Conservation (phyloP, 177 flowering plant species). For the Vitis hybrid region DNA sequence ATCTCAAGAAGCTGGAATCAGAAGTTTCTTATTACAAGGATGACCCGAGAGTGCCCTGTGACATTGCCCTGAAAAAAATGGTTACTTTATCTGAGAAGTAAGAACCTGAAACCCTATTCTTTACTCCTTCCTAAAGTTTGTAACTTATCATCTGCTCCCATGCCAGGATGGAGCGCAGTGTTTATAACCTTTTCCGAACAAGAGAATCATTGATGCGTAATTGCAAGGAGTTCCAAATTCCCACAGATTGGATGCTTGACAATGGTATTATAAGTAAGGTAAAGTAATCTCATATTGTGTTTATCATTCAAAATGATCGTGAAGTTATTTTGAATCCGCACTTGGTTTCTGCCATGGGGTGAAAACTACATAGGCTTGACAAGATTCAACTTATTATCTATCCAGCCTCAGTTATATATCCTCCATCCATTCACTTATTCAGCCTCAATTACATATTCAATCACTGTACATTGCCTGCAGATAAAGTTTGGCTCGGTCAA, state of each 20-base stretch:
- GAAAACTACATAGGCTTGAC: too few relatives aligned
- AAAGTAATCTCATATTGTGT: background rate
- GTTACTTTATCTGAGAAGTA: slow-evolving; percentile 84
- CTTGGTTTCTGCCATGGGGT: background rate
- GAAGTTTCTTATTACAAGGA: slow-evolving; percentile 67
- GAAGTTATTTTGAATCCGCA: background rate
- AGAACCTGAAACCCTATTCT: slow-evolving; percentile 8
- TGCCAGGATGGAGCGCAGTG: slow-evolving; percentile 75
- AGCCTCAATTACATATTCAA: too few relatives aligned
- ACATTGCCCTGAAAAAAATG: slow-evolving; percentile 79
- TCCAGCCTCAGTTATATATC: background rate
- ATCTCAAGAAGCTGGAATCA: slow-evolving; percentile 77
- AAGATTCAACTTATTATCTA: background rate
- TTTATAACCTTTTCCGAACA: slow-evolving; percentile 57
- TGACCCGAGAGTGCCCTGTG: slow-evolving; percentile 69
- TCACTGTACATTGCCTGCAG: slow-evolving; percentile 31
- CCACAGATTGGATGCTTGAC: slow-evolving; percentile 92
- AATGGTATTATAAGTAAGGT: slow-evolving; percentile 79
- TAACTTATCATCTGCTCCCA: background rate
- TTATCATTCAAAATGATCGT: background rate
- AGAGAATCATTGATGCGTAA: slow-evolving; percentile 66
- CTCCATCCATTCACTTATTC: background rate
- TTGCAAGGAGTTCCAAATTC: slow-evolving; percentile 78
- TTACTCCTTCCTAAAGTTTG: background rate
- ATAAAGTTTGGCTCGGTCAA: slow-evolving; percentile 85